Conservation (phyloP, 2,329 filamentous ascomycete species). For the Intubia oerlemansii region DNA sequence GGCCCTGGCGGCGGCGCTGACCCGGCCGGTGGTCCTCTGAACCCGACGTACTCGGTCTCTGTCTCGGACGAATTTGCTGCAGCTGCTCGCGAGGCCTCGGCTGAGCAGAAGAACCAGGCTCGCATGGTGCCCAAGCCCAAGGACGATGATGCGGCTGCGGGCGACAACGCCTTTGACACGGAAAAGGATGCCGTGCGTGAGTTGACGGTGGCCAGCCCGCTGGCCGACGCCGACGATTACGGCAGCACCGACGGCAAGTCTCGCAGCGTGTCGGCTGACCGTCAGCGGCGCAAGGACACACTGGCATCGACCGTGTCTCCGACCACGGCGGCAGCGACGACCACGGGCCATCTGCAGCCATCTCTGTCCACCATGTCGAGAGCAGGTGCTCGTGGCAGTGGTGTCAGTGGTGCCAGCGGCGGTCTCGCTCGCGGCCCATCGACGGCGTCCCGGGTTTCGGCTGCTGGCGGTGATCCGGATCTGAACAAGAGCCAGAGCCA, state of each 20-base stretch:
- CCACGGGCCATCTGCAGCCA: conserved; percentile 13
- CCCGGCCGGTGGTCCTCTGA: conserved; percentile 40
- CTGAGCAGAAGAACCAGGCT: conserved; percentile 34
- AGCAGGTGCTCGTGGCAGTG: too few species aligned
- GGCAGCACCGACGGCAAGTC: conserved; percentile 10
- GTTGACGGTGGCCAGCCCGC: conserved; percentile 19
- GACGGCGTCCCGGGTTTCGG: conserved; percentile 1
- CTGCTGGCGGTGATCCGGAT: conserved; percentile 7
- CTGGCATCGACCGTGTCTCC: background rate
- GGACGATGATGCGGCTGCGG: background rate
- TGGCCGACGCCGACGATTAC: conserved; percentile 16
- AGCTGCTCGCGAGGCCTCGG: conserved; percentile 16
- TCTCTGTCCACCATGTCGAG: conserved; percentile 1
- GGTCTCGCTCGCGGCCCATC: conserved; percentile 3
- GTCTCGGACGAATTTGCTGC: conserved; percentile 49
- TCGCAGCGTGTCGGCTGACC: conserved; percentile 12
- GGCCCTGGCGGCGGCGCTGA: conserved; percentile 53
- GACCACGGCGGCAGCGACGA: background rate
- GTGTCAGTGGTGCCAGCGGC: conserved; percentile 1
- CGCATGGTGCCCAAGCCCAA: conserved; percentile 36
- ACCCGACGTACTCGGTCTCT: conserved; percentile 63
- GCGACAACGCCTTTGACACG: conserved; percentile 7
- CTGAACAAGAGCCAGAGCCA: conserved; percentile 20
- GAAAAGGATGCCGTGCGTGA: conserved; percentile 17
- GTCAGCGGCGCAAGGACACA: conserved; percentile 11